Percentiles rank a stretch among this genome's conserved stretches.
Conservation (phyloP, 768 basidiomycete species). For the Auriscalpium microsporum region DNA sequence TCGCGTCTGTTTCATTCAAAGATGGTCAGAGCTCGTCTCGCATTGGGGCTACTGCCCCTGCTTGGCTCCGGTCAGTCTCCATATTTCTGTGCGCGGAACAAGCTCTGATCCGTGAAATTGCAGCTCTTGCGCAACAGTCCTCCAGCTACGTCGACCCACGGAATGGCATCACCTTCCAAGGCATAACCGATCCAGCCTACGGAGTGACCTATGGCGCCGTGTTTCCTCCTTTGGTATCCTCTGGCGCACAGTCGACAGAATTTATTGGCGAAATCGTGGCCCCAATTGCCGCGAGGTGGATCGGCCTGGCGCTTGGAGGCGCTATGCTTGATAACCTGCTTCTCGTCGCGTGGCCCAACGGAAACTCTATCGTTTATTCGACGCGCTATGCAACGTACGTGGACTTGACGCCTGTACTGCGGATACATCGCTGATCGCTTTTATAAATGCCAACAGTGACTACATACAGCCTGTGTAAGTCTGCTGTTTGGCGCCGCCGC, state of each 20-base stretch:
- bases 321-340: conserved; percentile 49
- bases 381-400: conserved; percentile 48
- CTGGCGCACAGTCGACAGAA: conserved; percentile 35
- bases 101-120: background rate
- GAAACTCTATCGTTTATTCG: conserved; percentile 41
- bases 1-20: background rate
- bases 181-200: conserved; percentile 25
- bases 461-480: conserved; percentile 45
- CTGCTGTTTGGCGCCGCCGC: background rate
- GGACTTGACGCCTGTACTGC: too few species aligned
- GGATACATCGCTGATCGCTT: too few species aligned
- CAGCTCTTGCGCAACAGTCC: conserved; percentile 37
- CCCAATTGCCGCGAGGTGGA: conserved; percentile 47
- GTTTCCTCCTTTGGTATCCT: conserved; percentile 40
- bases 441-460: conserved; percentile 23
- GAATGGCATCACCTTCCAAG: conserved; percentile 47
- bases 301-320: conserved; percentile 44
- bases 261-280: conserved; percentile 58
- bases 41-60: conserved; percentile 31
- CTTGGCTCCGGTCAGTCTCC: conserved; percentile 30
- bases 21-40: conserved; percentile 14
- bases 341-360: conserved; percentile 54
- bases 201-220: conserved; percentile 37
- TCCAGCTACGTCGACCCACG: conserved; percentile 40
- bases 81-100: background rate